Evolutionary conservation across 805 yeast species (phyloP).

Genomic region (Candida michaelii): DNA sequence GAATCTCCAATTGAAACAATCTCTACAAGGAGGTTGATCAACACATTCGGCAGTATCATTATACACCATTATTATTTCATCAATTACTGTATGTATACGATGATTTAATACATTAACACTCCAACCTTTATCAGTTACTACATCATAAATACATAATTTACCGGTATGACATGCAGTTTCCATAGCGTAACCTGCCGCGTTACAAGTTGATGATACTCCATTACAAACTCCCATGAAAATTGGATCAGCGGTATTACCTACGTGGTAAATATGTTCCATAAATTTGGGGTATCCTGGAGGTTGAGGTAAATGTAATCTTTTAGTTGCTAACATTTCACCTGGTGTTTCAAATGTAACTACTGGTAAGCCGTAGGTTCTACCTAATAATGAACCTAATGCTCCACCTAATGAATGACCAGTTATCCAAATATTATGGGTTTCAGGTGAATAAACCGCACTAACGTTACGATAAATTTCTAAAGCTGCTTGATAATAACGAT

Average conservation of each 20-base stretch:
- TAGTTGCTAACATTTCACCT: slow-evolving; percentile 82
- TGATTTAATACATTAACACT: slow-evolving; percentile 84
- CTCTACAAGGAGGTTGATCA: slow-evolving; percentile 80
- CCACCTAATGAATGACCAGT: slow-evolving; percentile 98
- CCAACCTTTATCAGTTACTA: slow-evolving; percentile 89
- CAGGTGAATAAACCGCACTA: slow-evolving; percentile 59
- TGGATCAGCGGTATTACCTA: slow-evolving; percentile 97
- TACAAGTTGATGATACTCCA: slow-evolving; percentile 87
- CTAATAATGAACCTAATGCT: slow-evolving; percentile 73
- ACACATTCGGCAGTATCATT: slow-evolving; percentile 76
- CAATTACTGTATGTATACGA: slow-evolving; percentile 86
- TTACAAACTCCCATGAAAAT: slow-evolving; percentile 95
- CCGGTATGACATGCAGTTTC: slow-evolving; percentile 96
- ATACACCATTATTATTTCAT: slow-evolving; percentile 67
- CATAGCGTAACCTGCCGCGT: slow-evolving; percentile 94
- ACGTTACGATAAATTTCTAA: slow-evolving; percentile 77
- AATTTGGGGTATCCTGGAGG: slow-evolving; percentile 86
- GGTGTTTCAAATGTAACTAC: slow-evolving; percentile 92
- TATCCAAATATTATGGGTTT: slow-evolving; percentile 71
- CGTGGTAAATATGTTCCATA: slow-evolving; percentile 86
- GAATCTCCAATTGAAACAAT: slow-evolving; percentile 87
- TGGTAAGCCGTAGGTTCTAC: slow-evolving; percentile 88
- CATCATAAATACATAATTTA: slow-evolving; percentile 81
- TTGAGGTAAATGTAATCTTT: slow-evolving; percentile 82
- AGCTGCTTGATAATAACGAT: slow-evolving; percentile 78